These are phyloP conservation scores for Claviceps citrina DNA, from an alignment of 2,329 filamentous ascomycete genomes.

Conservation along the genomic window DNA sequence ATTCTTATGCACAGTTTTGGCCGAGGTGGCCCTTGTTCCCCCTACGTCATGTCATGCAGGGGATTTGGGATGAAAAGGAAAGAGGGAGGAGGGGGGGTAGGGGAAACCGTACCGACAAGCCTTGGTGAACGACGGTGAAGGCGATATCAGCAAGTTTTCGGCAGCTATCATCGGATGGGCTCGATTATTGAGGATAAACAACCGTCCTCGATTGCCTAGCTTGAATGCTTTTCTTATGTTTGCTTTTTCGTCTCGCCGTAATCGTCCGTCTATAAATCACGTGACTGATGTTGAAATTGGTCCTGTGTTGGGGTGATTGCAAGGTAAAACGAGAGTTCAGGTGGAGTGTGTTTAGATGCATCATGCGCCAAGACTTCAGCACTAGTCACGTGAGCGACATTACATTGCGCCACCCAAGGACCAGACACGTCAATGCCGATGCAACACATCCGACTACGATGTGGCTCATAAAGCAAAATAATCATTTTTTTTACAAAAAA, in stretches of 20 bases:
- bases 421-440: too few species aligned
- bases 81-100: too few species aligned
- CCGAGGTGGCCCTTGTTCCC: background rate
- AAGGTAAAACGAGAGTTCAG: background rate
- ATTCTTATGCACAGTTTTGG: background rate
- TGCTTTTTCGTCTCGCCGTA: conserved; percentile 13
- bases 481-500: too few species aligned
- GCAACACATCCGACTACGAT: too few species aligned
- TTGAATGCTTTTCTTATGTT: conserved; percentile 11
- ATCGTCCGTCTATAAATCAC: conserved; percentile 17
- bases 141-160: conserved; percentile 12
- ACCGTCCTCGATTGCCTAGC: conserved; percentile 9
- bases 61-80: conserved; percentile 1
- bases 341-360: background rate
- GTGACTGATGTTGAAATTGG: conserved; percentile 15
- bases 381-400: background rate
- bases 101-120: conserved; percentile 18
- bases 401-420: too few species aligned
- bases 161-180: conserved; percentile 15
- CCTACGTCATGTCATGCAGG: conserved; percentile 13
- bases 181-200: conserved; percentile 11
- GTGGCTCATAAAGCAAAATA: too few species aligned
- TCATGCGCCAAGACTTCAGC: too few species aligned
- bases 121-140: conserved; percentile 15
- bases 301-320: conserved; percentile 4